A percentile compares a stretch with the other conserved stretches of the same genome.
Conservation (phyloP, 2,329 filamentous ascomycete genomes). For the Metarhizium brunneum region DNA sequence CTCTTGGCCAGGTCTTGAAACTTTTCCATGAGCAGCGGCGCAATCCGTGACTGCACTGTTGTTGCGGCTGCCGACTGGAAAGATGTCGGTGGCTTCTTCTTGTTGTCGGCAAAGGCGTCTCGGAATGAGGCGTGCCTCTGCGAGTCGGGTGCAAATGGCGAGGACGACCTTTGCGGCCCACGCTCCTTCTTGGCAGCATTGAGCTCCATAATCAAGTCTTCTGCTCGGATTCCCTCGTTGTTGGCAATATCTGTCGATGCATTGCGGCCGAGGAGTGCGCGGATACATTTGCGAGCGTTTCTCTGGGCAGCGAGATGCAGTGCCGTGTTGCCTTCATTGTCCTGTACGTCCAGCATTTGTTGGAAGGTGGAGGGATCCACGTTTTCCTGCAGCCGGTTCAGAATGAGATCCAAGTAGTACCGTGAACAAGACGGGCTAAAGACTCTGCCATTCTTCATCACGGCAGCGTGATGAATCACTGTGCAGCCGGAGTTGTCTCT, state of each 20-base stretch:
- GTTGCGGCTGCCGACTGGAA: constrained; percentile 59
- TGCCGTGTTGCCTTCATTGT: constrained; percentile 83
- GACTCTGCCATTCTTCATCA: constrained; percentile 70
- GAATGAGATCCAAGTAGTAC: constrained; percentile 86
- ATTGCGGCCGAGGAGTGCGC: constrained; percentile 68
- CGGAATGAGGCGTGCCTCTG: constrained; percentile 45
- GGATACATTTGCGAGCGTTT: constrained; percentile 82
- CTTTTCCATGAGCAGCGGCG: constrained; percentile 60
- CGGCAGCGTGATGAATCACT: constrained; percentile 89
- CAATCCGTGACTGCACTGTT: constrained; percentile 59
- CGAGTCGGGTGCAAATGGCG: constrained; percentile 54
- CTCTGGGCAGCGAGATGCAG: constrained; percentile 66
- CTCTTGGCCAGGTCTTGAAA: constrained; percentile 60
- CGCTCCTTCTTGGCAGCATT: constrained; percentile 62
- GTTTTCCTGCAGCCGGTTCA: constrained; percentile 76
- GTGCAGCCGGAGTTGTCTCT: constrained; percentile 76
- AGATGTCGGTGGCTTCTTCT: constrained; percentile 29
- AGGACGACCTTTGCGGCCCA: constrained; percentile 67
- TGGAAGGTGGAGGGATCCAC: constrained; percentile 70
- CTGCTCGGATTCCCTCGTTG: constrained; percentile 69
- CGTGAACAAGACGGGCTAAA: constrained; percentile 82
- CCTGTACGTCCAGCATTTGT: constrained; percentile 69
- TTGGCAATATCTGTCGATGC: constrained; percentile 79
- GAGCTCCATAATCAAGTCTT: constrained; percentile 69
- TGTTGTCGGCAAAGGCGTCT: constrained; percentile 35